phyloP scores from a whole-genome alignment of 495 filamentous ascomycete species.

The Penicillium tannophilum region DNA sequence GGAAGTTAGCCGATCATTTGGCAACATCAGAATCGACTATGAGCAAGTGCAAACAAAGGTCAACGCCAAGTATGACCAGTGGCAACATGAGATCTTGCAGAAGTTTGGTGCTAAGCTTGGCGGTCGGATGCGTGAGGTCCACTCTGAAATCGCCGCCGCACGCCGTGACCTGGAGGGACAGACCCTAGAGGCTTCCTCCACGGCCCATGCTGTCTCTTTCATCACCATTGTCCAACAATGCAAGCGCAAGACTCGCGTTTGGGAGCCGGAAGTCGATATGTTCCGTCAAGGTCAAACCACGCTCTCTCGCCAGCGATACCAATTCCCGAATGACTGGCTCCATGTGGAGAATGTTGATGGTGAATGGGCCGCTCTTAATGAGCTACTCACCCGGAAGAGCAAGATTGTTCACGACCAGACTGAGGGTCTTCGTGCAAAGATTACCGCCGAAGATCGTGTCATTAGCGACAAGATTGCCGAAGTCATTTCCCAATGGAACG shows the following conservation, averaged over 20 bases:
- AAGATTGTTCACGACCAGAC: constrained; percentile 96
- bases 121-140: constrained; percentile 85
- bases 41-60: constrained; percentile 98
- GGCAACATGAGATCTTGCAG: constrained; percentile 93
- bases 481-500: constrained; percentile 82
- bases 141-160: constrained; percentile 85
- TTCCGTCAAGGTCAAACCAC: constrained; percentile 95
- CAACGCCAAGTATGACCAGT: constrained; percentile 98
- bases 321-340: constrained; percentile 91
- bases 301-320: constrained; percentile 83
- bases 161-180: constrained; percentile 86
- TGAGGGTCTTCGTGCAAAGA: constrained; percentile 94
- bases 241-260: constrained; percentile 86
- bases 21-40: constrained; percentile 92
- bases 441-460: constrained; percentile 87
- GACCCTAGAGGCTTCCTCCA: constrained; percentile 88
- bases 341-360: constrained; percentile 91
- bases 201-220: constrained; percentile 93
- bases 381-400: constrained; percentile 82
- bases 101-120: constrained; percentile 90
- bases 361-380: constrained; percentile 88
- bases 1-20: constrained; percentile 86
- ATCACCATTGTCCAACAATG: constrained; percentile 97
- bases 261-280: constrained; percentile 92
- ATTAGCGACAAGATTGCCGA: constrained; percentile 84